A percentile compares a stretch with the other conserved stretches of the same genome.
Evolutionary conservation across 257 asterid genomes (phyloP).

Genomic region (Lavandula angustifolia): DNA sequence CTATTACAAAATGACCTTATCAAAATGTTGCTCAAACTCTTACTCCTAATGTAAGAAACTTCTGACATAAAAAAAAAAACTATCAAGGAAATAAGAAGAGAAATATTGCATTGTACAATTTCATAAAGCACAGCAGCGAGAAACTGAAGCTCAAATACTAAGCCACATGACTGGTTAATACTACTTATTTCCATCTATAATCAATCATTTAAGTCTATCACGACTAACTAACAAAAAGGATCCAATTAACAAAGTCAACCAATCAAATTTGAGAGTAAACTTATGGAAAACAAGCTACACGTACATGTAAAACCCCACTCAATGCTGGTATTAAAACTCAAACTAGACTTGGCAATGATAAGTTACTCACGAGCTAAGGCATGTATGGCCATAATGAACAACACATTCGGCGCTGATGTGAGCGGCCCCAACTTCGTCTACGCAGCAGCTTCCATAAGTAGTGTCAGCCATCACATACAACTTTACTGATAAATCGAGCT

Average conservation of each 20-base stretch:
- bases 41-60: background rate
- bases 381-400: slow-evolving; percentile 41
- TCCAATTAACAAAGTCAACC: background rate
- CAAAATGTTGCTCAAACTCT: background rate
- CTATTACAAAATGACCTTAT: background rate
- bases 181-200: background rate
- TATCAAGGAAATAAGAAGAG: slow-evolving; percentile 1
- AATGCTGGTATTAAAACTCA: slow-evolving; percentile 9
- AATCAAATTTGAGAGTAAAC: background rate
- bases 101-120: background rate
- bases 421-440: slow-evolving; percentile 96
- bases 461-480: slow-evolving; percentile 96
- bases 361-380: slow-evolving; percentile 89
- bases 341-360: background rate
- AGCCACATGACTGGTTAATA: slow-evolving; percentile 4
- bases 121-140: background rate
- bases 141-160: background rate
- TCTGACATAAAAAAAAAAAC: background rate
- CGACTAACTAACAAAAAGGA: background rate
- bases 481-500: slow-evolving; percentile 47
- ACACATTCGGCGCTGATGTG: slow-evolving; percentile 55
- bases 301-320: background rate
- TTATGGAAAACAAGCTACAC: background rate
- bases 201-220: background rate
- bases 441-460: slow-evolving; percentile 89